Base-by-base conservation (phyloP, 2,329 filamentous ascomycete species). In the Trichoderma oligosporum region DNA sequence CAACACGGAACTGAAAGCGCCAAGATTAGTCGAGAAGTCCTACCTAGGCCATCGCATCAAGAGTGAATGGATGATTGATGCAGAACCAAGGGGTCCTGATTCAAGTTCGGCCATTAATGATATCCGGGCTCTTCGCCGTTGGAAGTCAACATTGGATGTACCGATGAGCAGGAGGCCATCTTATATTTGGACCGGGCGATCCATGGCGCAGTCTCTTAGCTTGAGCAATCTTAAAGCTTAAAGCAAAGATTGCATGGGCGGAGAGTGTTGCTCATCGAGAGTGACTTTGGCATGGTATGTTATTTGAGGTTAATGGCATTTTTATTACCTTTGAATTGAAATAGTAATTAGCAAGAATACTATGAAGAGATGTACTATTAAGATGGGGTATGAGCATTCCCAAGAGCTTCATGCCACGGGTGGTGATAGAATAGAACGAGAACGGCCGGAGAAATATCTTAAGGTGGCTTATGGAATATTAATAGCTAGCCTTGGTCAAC, bases 61-160 rank as follows among this genome's bases (percentile, higher is more conserved):
- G 20, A 66, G 66, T 12, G 46, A 57, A n/a, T 41, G 49, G 4
- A 49, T 61, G 22, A 62, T 61, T 12, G 64, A 66, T 8, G 14
- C 12, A 4, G 31, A 8, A 11, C 2, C 4, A 2, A 25, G 8
- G n/a, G 20, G 24, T 4, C n/a, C 16, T 33, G 48, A 33, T n/a
- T 31, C 39, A 20, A 49, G n/a, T 16, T 55, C 54, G 0, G n/a
- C 29, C 14, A 38, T 38, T 4, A 24, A 16, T 11, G 24, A 38
- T 11, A 18, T 4, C 6, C 31, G 31, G 7, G 38, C 24, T 12
- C 22, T 56, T 5, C 44, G 45, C 8, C 36, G 54, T 14, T 60
- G 61, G 54, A 58, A 55, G 29, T 61, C 60, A 3, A 56, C 38
- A 9, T 12, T 48, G 41, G 45, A 54, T 42, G 52, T n/a, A 12